Evolutionary conservation across 345 rosid genomes (phyloP), one percentile per base, ranked within the genome.

Genomic region (Pistacia atlantica): DNA sequence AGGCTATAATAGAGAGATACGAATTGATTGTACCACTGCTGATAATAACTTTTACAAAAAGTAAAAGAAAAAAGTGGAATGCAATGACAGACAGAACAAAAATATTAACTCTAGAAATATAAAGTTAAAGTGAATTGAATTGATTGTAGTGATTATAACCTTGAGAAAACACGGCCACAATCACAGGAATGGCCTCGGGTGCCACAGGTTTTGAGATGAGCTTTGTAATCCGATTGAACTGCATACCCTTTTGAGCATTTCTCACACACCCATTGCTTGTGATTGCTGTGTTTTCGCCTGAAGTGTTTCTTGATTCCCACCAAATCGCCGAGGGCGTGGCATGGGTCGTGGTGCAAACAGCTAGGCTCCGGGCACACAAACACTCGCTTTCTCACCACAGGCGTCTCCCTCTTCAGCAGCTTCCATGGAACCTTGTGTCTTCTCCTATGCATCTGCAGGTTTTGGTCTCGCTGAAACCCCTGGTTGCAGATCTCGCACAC

Each of bases 371-470:
- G 99, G 76, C 99, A 95, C 1, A 95, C 98, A 67, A 88, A 95
- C 31, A 95, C 99, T 54, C 94, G 82, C 78, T 95, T 95, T 76
- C 80, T 86, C 67, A 89, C 91, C 25, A 80, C 92, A 33, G 92
- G 92, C 6, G 84, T 90, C 82, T 91, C 98, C 78, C 94, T 82
- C 87, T 91, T 95, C 9, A 95, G 91, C 45, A 95, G 91, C 88
- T 95, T 93, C 99, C 99, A 95, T 16, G 99, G 99, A 5, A 95
- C 99, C 85, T 95, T 95, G 81, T 95, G 99, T 54, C 99, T 74
- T 79, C 99, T 79, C 79, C 97, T 81, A 80, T 95, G 99, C 99
- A 95, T 95, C 91, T 95, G 98, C 18, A 95, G 87, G 87, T 95
- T 95, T 77, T 95, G 99, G 84, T 95, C 99, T 71, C 99, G 85